These are phyloP conservation scores for Metschnikowia cerradonensis DNA, from an alignment of 805 yeast genomes.

Conservation along the genomic window DNA sequence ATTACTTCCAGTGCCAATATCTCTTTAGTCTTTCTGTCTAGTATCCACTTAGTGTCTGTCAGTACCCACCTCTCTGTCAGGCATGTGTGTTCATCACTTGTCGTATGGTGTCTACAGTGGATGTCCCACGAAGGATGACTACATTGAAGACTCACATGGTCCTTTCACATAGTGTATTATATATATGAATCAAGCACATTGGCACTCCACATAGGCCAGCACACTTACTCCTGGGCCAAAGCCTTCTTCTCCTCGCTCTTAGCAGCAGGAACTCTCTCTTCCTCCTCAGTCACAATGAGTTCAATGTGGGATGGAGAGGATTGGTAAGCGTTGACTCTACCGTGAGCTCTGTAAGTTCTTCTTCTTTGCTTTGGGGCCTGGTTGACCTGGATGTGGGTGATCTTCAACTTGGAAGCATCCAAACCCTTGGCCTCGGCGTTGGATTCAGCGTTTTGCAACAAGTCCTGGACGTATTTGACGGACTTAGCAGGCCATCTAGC, in stretches of 20 bases:
- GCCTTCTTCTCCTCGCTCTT: slow-evolving; percentile 53
- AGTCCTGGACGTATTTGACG: slow-evolving; percentile 90
- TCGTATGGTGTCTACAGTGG: neutral
- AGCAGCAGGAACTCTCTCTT: slow-evolving; percentile 91
- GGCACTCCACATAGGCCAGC: slow-evolving; percentile 85
- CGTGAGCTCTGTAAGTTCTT: slow-evolving; percentile 99
- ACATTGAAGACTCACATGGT: neutral
- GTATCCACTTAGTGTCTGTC: too few species aligned
- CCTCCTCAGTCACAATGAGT: slow-evolving; percentile 92
- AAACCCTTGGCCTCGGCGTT: slow-evolving; percentile 98
- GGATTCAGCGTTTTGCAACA: slow-evolving; percentile 95
- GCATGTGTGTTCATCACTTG: too few species aligned
- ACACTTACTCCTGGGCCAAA: slow-evolving; percentile 89
- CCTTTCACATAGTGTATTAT: slow-evolving; percentile 6
- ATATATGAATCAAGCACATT: slow-evolving; percentile 42
- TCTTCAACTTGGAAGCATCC: slow-evolving; percentile 88
- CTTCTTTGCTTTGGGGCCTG: slow-evolving; percentile 99
- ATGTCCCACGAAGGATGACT: too few species aligned
- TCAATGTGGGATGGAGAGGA: slow-evolving; percentile 99
- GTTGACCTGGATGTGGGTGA: slow-evolving; percentile 99
- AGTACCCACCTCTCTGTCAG: too few species aligned
- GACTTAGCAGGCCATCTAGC: slow-evolving; percentile 99
- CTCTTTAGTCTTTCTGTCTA: too few species aligned
- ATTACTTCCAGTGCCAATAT: too few species aligned
- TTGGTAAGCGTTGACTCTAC: slow-evolving; percentile 99